These are phyloP conservation scores for Xylariaceae sp. DNA, from an alignment of 2,329 filamentous ascomycete genomes.

Conservation along the genomic window DNA sequence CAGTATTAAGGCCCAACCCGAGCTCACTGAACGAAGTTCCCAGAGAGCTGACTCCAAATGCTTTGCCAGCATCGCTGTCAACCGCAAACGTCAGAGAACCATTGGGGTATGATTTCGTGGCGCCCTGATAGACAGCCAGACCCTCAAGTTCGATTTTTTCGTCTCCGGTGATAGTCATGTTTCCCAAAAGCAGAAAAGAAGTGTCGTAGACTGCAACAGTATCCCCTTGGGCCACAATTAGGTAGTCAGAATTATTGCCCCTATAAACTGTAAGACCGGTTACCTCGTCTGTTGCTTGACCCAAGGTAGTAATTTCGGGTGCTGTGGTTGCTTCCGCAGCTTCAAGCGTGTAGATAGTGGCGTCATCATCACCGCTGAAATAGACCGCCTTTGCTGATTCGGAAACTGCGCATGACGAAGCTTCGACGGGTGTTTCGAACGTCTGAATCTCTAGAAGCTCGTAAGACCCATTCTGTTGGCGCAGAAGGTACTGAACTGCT, in stretches of 20 bases:
- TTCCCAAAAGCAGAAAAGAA: constrained; percentile 31
- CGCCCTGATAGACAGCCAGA: constrained; percentile 35
- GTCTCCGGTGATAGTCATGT: constrained; percentile 31
- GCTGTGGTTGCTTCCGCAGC: constrained; percentile 33
- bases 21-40: constrained; percentile 29
- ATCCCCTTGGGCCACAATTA: constrained; percentile 37
- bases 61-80: constrained; percentile 34
- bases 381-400: constrained; percentile 32
- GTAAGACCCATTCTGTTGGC: constrained; percentile 20
- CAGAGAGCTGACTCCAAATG: constrained; percentile 37
- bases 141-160: constrained; percentile 40
- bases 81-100: constrained; percentile 38
- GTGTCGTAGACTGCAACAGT: constrained; percentile 35
- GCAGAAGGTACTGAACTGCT: constrained; percentile 34
- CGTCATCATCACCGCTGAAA: constrained; percentile 35
- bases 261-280: constrained; percentile 39
- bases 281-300: constrained; percentile 32
- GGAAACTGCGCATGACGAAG: constrained; percentile 38
- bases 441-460: constrained; percentile 41
- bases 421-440: constrained; percentile 37
- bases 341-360: constrained; percentile 33
- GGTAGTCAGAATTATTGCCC: constrained; percentile 30
- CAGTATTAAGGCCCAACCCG: constrained; percentile 30
- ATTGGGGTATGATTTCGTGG: constrained; percentile 29
- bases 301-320: constrained; percentile 32